Conservation (phyloP, 2,329 filamentous ascomycete genomes). For the Diplodia corticola region DNA sequence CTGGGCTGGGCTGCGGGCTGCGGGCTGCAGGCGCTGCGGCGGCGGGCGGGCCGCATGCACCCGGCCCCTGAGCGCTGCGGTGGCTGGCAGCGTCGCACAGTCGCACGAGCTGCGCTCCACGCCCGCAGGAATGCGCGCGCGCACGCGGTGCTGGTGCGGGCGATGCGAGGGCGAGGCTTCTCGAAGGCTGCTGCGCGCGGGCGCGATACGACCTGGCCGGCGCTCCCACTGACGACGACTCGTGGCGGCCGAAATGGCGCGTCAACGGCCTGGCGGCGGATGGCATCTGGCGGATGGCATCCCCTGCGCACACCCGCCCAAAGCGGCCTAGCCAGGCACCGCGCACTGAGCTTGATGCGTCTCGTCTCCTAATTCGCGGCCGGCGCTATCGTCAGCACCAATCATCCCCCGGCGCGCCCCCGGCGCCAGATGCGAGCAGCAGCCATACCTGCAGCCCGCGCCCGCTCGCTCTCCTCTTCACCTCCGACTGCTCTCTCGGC, state of each 20-base stretch:
- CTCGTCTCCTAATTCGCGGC: constrained; percentile 12
- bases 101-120: neutral
- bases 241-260: constrained; percentile 8
- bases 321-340: constrained; percentile 7
- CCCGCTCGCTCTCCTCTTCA: constrained; percentile 17
- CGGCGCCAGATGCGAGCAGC: constrained; percentile 15
- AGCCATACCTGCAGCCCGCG: constrained; percentile 16
- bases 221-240: constrained; percentile 2
- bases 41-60: neutral
- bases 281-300: neutral
- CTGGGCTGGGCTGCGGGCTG: neutral
- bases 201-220: neutral
- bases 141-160: neutral
- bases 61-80: neutral
- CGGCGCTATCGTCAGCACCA: constrained; percentile 11
- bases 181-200: neutral
- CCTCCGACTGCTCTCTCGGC: constrained; percentile 16
- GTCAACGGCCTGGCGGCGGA: constrained; percentile 4
- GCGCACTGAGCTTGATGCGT: constrained; percentile 16
- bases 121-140: neutral
- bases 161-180: constrained; percentile 14
- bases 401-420: constrained; percentile 7
- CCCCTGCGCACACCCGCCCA: constrained; percentile 7
- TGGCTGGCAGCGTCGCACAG: no score
- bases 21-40: neutral